These are phyloP conservation scores for Phytophthora pini DNA, from an alignment of 352 stramenopile genomes.

Conservation along the genomic window DNA sequence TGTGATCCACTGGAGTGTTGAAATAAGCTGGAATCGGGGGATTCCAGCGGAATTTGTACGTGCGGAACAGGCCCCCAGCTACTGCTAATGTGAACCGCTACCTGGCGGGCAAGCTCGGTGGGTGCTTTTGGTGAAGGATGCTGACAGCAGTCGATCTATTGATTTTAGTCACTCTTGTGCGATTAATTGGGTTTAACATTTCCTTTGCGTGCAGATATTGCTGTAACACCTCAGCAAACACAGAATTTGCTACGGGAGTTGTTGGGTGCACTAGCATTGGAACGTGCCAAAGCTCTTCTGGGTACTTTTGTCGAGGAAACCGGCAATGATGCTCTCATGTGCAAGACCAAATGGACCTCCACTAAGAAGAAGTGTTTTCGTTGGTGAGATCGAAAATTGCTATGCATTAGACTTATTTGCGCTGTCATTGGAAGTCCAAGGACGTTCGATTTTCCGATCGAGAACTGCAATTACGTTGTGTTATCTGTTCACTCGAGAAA, in stretches of 20 bases:
- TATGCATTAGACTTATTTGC: too few species aligned
- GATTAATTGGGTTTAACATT: neutral
- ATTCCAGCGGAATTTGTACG: too few species aligned
- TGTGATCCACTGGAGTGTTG: too few species aligned
- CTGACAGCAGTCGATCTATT: neutral
- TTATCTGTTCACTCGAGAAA: too few species aligned
- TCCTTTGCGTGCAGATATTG: conserved; percentile 5
- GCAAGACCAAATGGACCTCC: neutral
- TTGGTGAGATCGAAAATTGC: too few species aligned
- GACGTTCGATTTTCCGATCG: too few species aligned
- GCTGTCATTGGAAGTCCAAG: too few species aligned
- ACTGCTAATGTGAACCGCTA: conserved; percentile 9
- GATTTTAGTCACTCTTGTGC: neutral
- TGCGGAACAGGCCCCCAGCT: too few species aligned
- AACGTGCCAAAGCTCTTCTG: neutral
- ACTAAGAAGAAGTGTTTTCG: too few species aligned
- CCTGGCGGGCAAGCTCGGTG: conserved; percentile 7
- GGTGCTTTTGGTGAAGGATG: neutral
- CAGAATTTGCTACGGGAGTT: conserved; percentile 11
- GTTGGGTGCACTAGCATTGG: neutral
- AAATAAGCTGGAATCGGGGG: too few species aligned
- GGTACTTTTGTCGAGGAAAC: conserved; percentile 12
- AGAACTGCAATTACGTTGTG: too few species aligned
- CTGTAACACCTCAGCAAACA: conserved; percentile 13
- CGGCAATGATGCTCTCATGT: neutral